Conservation (phyloP, 805 yeast species). For the Torulaspora franciscae region DNA sequence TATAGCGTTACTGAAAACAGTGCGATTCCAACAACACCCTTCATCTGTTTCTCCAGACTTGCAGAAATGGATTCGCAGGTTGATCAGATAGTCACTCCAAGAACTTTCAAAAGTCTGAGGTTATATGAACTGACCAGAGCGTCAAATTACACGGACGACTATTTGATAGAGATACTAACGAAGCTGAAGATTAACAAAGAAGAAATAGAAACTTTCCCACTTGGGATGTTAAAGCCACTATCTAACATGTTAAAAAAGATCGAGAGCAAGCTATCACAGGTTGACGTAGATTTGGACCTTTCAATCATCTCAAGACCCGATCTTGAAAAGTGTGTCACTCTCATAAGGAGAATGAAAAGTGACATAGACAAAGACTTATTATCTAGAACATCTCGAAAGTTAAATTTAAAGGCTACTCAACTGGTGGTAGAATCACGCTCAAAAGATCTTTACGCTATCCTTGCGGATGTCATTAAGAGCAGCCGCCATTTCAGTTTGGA, state of each 20-base stretch:
- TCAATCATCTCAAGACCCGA: slow-evolving; percentile 67
- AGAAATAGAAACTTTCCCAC: slow-evolving; percentile 64
- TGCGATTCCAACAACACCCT: slow-evolving; percentile 39
- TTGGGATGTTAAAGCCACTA: slow-evolving; percentile 65
- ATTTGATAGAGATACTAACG: slow-evolving; percentile 58
- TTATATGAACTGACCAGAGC: slow-evolving; percentile 62
- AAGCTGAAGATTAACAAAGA: slow-evolving; percentile 48
- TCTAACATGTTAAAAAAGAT: slow-evolving; percentile 53
- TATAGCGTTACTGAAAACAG: slow-evolving; percentile 34
- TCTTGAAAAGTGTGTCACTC: slow-evolving; percentile 35
- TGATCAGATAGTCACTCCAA: slow-evolving; percentile 59
- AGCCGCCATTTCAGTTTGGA: slow-evolving; percentile 41
- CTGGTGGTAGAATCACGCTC: slow-evolving; percentile 7
- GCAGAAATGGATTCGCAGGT: slow-evolving; percentile 52
- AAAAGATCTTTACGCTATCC: slow-evolving; percentile 14
- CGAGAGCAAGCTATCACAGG: slow-evolving; percentile 49
- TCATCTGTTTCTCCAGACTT: slow-evolving; percentile 60
- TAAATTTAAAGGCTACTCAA: neutral
- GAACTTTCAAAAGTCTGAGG: slow-evolving; percentile 54
- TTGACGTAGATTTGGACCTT: slow-evolving; percentile 44
- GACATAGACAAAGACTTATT: neutral
- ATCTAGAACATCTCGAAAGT: neutral
- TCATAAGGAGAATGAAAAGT: slow-evolving; percentile 5
- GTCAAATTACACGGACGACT: slow-evolving; percentile 44
- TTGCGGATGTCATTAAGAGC: slow-evolving; percentile 42